Evolutionary conservation across 2,329 filamentous ascomycete genomes (phyloP), one percentile per base, ranked within the genome.

Genomic region (Aaosphaeria arxii): DNA sequence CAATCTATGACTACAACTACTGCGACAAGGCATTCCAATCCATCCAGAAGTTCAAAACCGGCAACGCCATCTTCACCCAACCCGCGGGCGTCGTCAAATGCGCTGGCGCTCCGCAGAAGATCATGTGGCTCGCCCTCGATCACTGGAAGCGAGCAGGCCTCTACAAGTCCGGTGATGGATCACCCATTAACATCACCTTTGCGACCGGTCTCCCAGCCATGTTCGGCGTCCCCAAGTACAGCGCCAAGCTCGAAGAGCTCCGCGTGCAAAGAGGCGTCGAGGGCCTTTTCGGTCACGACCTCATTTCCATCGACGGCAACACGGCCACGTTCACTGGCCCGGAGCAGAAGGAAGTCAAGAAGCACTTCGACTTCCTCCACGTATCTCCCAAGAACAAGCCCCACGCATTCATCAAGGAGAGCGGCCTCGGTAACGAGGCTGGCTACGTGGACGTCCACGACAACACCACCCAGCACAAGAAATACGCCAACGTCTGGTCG

Each of bases 121-220:
- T 69, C 42, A 72, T 72, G 70, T 72, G 70, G 70, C 63, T 72
- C n/a, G 69, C 69, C 1, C 55, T 64, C 49, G 70, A 72, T 38
- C 56, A 65, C 46, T 72, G 70, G 70, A 66, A 62, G 48, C 55
- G 58, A 7, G 61, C 63, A 5, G 69, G 67, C 7, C 39, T 67
- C 2, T 72, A 71, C 60, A 60, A 64, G 36, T 42, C 60, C 28
- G 49, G 42, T 13, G 48, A 60, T 31, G 45, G 30, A 24, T 72
- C 69, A 1, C 49, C 60, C 4, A 68, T 72, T 51, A 53, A 68
- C 31, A 67, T 72, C 48, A 55, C 58, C 42, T 72, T 72, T 48
- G 69, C 69, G 5, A 72, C 69, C 2, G 69, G 67, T 6, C 55
- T 72, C 5, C 69, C 69, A 1, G 60, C 56, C 30, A 72, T 72